These are phyloP conservation scores for Daldinia caldariorum DNA, from an alignment of 495 filamentous ascomycete genomes.

Conservation along the genomic window DNA sequence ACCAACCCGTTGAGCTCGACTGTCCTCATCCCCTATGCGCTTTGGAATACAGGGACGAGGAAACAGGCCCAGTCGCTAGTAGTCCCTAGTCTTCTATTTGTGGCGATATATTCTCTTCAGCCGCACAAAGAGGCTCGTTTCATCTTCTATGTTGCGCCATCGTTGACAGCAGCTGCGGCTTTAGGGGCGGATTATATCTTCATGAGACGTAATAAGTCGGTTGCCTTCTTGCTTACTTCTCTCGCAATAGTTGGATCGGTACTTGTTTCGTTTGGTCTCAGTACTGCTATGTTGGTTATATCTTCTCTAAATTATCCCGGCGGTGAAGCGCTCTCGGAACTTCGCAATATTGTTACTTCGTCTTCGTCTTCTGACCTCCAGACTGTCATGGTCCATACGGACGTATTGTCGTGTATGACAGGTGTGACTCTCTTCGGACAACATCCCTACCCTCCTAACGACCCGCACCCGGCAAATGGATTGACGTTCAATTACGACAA, in stretches of 20 bases:
- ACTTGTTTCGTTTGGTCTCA: constrained; percentile 65
- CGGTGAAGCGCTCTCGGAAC: constrained; percentile 69
- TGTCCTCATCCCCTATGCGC: constrained; percentile 72
- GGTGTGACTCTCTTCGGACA: constrained; percentile 90
- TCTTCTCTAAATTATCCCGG: constrained; percentile 91
- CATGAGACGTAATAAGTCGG: constrained; percentile 68
- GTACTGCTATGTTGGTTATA: constrained; percentile 71
- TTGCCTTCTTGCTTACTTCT: constrained; percentile 66
- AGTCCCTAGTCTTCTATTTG: constrained; percentile 74
- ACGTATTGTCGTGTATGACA: constrained; percentile 91
- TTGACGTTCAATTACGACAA: constrained; percentile 64
- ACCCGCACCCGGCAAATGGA: constrained; percentile 20
- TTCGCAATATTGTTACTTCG: constrained; percentile 62
- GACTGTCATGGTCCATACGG: constrained; percentile 72
- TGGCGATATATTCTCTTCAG: constrained; percentile 80
- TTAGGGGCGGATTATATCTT: constrained; percentile 79
- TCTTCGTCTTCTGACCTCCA: constrained; percentile 46
- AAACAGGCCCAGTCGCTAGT: constrained; percentile 62
- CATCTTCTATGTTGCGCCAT: constrained; percentile 86
- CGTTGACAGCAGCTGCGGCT: constrained; percentile 80
- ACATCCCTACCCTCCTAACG: constrained; percentile 39
- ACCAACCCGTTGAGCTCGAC: constrained; percentile 75
- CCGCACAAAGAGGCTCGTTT: constrained; percentile 98
- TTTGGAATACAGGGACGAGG: constrained; percentile 60
- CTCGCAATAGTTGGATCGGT: constrained; percentile 66